These are phyloP conservation scores for Colletotrichum cereale DNA, from an alignment of 2,329 filamentous ascomycete species.

Conservation along the genomic window DNA sequence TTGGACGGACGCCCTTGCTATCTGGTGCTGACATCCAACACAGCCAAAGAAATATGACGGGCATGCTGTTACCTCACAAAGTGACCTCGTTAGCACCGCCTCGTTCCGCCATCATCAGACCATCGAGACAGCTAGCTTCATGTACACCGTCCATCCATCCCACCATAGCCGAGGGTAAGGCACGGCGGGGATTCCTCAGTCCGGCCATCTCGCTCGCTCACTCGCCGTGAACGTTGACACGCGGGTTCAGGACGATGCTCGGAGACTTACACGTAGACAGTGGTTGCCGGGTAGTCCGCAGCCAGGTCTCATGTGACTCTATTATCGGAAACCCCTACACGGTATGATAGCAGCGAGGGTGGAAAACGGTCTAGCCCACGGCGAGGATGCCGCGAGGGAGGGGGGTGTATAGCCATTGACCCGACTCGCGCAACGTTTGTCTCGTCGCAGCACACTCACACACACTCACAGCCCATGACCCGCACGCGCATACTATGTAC, in stretches of 20 bases:
- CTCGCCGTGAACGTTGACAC: background rate
- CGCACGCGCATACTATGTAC: slow-evolving; percentile 12
- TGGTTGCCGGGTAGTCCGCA: background rate
- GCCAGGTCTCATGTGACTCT: background rate
- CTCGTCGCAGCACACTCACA: background rate
- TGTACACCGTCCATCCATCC: background rate
- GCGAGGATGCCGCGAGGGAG: background rate
- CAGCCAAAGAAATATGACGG: background rate
- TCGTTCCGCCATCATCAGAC: background rate
- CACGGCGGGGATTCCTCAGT: slow-evolving; percentile 1
- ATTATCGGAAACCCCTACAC: background rate
- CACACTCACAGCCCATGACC: background rate
- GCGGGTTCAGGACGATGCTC: background rate
- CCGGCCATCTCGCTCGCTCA: background rate
- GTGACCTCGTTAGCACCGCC: background rate
- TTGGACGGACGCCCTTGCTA: background rate
- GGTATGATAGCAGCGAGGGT: background rate
- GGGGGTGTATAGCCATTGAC: background rate
- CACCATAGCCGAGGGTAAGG: background rate
- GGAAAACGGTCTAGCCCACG: background rate
- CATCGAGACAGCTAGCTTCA: background rate
- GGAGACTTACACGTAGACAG: background rate
- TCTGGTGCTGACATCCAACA: background rate
- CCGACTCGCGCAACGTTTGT: slow-evolving; percentile 1
- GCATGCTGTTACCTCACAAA: background rate